Percentiles rank a stretch among this genome's conserved stretches.
These are phyloP conservation scores for Cryoendolithus antarcticus DNA, from an alignment of 2,329 filamentous ascomycete species.

Conservation along the genomic window DNA sequence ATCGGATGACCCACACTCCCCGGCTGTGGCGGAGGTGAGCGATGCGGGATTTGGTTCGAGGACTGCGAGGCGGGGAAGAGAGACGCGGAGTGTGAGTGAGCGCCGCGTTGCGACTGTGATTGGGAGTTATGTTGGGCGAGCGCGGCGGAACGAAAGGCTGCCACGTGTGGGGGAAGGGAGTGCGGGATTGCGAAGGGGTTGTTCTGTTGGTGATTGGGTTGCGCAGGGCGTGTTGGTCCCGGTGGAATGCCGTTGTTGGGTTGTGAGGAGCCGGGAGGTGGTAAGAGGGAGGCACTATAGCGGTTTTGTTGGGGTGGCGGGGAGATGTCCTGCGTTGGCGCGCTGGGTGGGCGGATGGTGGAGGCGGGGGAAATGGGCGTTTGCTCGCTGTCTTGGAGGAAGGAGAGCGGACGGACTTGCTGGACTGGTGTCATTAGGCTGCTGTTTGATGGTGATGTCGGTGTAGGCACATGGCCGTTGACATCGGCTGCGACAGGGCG, in stretches of 20 bases:
- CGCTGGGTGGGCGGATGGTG: background rate
- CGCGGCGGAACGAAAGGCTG: slow-evolving; percentile 19
- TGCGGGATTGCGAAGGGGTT: slow-evolving; percentile 4
- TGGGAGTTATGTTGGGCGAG: slow-evolving; percentile 5
- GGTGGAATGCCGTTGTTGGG: background rate
- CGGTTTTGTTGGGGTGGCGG: slow-evolving; percentile 9
- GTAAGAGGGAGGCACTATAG: slow-evolving; percentile 16
- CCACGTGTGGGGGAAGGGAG: slow-evolving; percentile 20
- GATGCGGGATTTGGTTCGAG: slow-evolving; percentile 17
- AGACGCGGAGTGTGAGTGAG: slow-evolving; percentile 6
- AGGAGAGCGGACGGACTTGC: background rate
- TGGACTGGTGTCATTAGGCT: too few species aligned
- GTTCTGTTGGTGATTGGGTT: background rate
- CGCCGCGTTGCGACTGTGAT: too few species aligned
- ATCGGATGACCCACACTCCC: slow-evolving; percentile 21
- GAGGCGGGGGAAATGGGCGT: slow-evolving; percentile 9
- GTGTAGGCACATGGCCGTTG: background rate
- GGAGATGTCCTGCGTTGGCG: slow-evolving; percentile 1
- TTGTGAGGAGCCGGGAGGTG: slow-evolving; percentile 13
- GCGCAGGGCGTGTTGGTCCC: background rate
- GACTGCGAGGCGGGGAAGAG: slow-evolving; percentile 17
- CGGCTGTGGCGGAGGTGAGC: slow-evolving; percentile 9
- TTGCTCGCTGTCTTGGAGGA: background rate
- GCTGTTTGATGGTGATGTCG: background rate
- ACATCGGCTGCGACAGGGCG: slow-evolving; percentile 11